phyloP scores from a whole-genome alignment of 1,284 basidiomycete species.

The Ceratobasidium theobromae region DNA sequence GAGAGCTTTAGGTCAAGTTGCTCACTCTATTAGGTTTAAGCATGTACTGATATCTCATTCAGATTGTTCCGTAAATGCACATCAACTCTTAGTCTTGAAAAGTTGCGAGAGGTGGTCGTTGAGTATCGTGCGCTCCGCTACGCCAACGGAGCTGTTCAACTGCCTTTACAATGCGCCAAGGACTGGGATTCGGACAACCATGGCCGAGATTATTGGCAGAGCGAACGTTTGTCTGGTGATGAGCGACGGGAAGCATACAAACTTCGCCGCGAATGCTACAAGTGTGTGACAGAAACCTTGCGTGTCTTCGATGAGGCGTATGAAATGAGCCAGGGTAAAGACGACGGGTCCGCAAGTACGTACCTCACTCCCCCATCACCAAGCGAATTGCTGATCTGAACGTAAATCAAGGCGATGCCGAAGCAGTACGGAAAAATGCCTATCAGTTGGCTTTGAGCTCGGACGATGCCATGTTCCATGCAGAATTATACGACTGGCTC shows the following conservation, averaged over 20 bases:
- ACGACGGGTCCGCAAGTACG: constrained; percentile 45
- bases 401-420: constrained; percentile 53
- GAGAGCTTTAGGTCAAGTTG: constrained; percentile 46
- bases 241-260: constrained; percentile 61
- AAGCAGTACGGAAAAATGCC: constrained; percentile 68
- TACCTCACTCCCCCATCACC: constrained; percentile 33
- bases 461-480: constrained; percentile 93
- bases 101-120: constrained; percentile 78
- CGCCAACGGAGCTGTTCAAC: constrained; percentile 81
- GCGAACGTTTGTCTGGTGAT: constrained; percentile 62
- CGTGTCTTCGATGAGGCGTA: constrained; percentile 68
- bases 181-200: constrained; percentile 76
- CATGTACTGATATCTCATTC: constrained; percentile 20
- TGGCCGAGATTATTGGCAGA: constrained; percentile 74
- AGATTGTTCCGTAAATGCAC: constrained; percentile 89
- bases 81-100: constrained; percentile 79
- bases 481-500: constrained; percentile 92
- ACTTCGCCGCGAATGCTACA: constrained; percentile 75
- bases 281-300: constrained; percentile 79
- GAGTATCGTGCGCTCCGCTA: constrained; percentile 86
- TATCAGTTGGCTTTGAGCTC: constrained; percentile 82
- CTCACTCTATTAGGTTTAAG: constrained; percentile 25
- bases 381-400: constrained; percentile 28
- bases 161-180: constrained; percentile 83
- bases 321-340: constrained; percentile 41